Evolutionary conservation across 1,284 basidiomycete genomes (phyloP), one percentile per base, ranked within the genome.

Genomic region (Trichosporon inkin): DNA sequence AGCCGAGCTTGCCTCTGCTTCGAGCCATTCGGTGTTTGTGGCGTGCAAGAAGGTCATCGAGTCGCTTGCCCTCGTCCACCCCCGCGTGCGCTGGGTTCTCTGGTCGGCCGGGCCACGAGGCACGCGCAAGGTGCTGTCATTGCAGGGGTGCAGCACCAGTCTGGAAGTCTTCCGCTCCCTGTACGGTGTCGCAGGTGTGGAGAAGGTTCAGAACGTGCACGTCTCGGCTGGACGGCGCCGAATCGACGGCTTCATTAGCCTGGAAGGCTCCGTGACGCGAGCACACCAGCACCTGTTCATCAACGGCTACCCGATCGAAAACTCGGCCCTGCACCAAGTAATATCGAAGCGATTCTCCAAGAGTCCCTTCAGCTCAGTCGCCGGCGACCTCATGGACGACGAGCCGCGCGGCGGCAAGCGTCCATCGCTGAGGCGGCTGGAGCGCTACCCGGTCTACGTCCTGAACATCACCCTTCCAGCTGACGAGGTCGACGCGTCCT

Each of bases 271-370:
- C 32, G 78, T 82, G 59, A 87, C 88, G 16, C 90, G 87, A 80
- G 74, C 82, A n/a, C 84, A 89, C 75, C 91, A 93, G 74, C 89
- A 87, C 77, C 76, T 94, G 49, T 93, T 91, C 90, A 72, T 95
- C 71, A 95, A 96, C 75, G 81, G 81, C n/a, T 88, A 90, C 69
- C 86, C 86, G 1, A 75, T 95, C 34, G 79, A 84, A 11, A 67
- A 74, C 11, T 62, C 55, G 6, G 88, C 89, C 38, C 76, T 95
- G 10, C 88, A 90, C 71, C 82, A 82, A 10, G 70, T 81, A 35
- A 85, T 95, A 62, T 85, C 91, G 57, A 77, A 77, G 22, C 78
- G 80, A 19, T 94, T 94, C 69, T 59, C 70, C 0, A 38, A 57
- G 8, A 73, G 71, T 54, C 58, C 62, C 34, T 77, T 74, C 56